Evolutionary conservation across 148 eudicot genomes (phyloP).

Genomic region (Mesembryanthemum crystallinum): DNA sequence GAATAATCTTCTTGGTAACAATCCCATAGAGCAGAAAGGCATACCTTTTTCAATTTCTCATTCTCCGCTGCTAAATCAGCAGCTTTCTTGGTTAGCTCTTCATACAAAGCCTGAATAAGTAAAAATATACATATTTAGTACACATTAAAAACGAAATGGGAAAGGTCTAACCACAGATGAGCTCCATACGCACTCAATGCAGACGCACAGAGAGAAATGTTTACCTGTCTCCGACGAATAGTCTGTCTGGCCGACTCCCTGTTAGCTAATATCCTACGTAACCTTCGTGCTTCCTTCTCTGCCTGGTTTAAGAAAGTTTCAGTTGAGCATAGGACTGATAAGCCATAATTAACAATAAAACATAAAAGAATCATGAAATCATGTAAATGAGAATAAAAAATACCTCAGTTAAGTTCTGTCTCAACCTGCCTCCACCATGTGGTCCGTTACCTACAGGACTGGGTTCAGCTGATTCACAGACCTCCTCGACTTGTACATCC

Average conservation of each 20-base stretch:
- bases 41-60: constrained; percentile 59
- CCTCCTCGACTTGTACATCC: constrained; percentile 29
- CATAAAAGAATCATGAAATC: background rate
- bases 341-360: background rate
- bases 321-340: background rate
- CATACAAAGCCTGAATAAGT: constrained; percentile 49
- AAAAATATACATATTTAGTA: background rate
- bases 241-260: constrained; percentile 90
- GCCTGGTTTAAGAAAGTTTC: constrained; percentile 32
- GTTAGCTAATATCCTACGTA: constrained; percentile 70
- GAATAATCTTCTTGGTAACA: background rate
- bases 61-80: constrained; percentile 53
- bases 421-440: constrained; percentile 41
- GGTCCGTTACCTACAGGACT: constrained; percentile 14
- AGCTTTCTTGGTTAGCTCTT: constrained; percentile 60
- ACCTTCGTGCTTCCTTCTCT: constrained; percentile 66
- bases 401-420: constrained; percentile 55
- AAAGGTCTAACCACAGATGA: background rate
- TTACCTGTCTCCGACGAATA: constrained; percentile 80
- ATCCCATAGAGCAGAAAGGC: background rate
- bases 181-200: background rate
- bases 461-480: constrained; percentile 27
- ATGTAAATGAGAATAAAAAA: background rate
- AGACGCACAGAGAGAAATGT: background rate
- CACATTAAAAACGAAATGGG: background rate